Evolutionary conservation across 2,329 filamentous ascomycete species (phyloP).

Genomic region (Cercospora zeina): DNA sequence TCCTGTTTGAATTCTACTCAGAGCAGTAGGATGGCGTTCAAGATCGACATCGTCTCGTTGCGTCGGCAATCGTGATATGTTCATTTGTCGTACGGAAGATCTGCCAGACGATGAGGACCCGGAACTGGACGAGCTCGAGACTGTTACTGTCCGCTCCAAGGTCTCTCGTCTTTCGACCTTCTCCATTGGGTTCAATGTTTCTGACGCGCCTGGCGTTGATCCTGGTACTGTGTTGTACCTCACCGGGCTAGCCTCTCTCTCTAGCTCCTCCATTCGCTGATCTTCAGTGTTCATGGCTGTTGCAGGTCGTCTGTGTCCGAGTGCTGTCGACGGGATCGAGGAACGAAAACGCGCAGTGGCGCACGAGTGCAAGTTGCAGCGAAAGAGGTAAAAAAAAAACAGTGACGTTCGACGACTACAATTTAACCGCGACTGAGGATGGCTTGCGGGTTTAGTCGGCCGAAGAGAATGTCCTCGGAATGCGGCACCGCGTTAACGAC

Average conservation of each 20-base stretch:
- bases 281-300: slow-evolving; percentile 59
- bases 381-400: neutral
- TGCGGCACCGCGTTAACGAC: neutral
- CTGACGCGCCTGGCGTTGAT: slow-evolving; percentile 47
- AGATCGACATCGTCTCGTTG: slow-evolving; percentile 59
- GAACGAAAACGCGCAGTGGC: neutral
- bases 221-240: slow-evolving; percentile 32
- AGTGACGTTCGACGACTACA: slow-evolving; percentile 3
- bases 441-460: slow-evolving; percentile 13
- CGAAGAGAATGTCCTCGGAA: neutral
- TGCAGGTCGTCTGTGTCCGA: slow-evolving; percentile 23
- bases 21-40: slow-evolving; percentile 68
- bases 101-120: slow-evolving; percentile 41
- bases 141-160: slow-evolving; percentile 61
- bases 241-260: slow-evolving; percentile 56
- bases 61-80: slow-evolving; percentile 63
- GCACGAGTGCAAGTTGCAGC: neutral
- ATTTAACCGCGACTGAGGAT: slow-evolving; percentile 8
- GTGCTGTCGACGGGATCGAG: neutral
- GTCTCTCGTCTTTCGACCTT: slow-evolving; percentile 40
- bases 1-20: slow-evolving; percentile 70
- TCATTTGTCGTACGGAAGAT: slow-evolving; percentile 44
- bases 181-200: slow-evolving; percentile 17
- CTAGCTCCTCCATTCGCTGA: slow-evolving; percentile 55
- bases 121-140: slow-evolving; percentile 52